Evolutionary conservation across 2,329 filamentous ascomycete genomes (phyloP).

Genomic region (Mycosphaerella sp.): DNA sequence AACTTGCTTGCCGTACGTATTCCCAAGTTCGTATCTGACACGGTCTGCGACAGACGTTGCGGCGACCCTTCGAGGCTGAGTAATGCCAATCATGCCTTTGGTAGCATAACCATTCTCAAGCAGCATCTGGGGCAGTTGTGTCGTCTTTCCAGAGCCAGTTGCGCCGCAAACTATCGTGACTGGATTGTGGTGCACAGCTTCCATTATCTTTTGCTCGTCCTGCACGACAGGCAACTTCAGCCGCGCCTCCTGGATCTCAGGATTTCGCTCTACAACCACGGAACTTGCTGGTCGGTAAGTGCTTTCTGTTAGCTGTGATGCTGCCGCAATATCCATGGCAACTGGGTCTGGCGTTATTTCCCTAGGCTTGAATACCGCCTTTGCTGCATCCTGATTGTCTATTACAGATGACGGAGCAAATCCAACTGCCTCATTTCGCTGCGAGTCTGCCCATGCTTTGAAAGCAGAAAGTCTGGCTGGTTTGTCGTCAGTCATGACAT

Average conservation of each 20-base stretch:
- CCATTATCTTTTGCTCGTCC: conserved; percentile 97
- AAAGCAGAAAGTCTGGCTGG: conserved; percentile 60
- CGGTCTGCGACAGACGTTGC: conserved; percentile 95
- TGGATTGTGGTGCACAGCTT: conserved; percentile 87
- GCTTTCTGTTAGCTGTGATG: conserved; percentile 43
- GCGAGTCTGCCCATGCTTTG: conserved; percentile 85
- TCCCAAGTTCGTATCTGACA: conserved; percentile 75
- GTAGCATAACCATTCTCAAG: conserved; percentile 90
- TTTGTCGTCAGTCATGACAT: conserved; percentile 29
- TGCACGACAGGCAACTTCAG: conserved; percentile 81
- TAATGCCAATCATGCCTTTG: conserved; percentile 81
- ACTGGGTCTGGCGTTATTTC: conserved; percentile 65
- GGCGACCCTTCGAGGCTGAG: conserved; percentile 88
- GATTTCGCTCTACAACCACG: conserved; percentile 62
- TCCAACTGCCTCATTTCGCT: conserved; percentile 77
- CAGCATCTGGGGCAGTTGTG: conserved; percentile 92
- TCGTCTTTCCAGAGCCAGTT: conserved; percentile 96
- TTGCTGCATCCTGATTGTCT: conserved; percentile 28
- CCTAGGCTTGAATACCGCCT: conserved; percentile 61
- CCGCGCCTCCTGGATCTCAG: conserved; percentile 71
- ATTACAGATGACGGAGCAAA: conserved; percentile 50
- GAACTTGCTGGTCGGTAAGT: conserved; percentile 65
- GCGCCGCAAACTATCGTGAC: conserved; percentile 88
- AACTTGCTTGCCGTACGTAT: conserved; percentile 64
- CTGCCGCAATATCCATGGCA: conserved; percentile 58